Base-by-base conservation (phyloP, 2,329 filamentous ascomycete species). In the Aspergillus pseudonomiae region DNA sequence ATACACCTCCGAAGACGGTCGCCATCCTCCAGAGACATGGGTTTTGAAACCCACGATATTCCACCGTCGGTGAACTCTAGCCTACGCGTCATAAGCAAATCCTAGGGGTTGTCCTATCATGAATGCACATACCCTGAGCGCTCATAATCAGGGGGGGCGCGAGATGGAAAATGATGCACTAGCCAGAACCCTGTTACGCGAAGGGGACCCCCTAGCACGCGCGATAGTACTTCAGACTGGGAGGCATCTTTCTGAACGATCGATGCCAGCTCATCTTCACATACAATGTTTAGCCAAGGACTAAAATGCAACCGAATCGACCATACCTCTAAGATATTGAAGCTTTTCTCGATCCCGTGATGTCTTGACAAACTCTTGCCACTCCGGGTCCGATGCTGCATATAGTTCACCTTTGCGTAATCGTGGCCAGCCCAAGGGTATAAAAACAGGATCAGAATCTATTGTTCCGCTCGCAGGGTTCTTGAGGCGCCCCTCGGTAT, bases 301-400 rank as follows among this genome's bases (percentile, higher is more conserved):
- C 24, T n/a, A 28, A 48, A 48, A 1, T 60, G 63, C 48, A 26
- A 70, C 67, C 64, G 65, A 65, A 50, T 50, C 70, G 56, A 56
- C 62, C 65, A 21, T 63, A 72, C 85, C 70, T 71, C 80, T 81
- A 32, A 89, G 82, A 26, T 78, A 73, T 21, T 81, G 71, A 28
- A 85, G 77, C 11, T 83, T 77, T 50, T 83, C 74, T 16, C 71
- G 74, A 64, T 90, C 83, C 65, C 82, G 83, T 65, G 83, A 86
- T n/a, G 90, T 78, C 61, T 83, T 83, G 19, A 88, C 71, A 66
- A 89, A 91, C 56, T 82, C 80, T 65, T 82, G 78, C 87, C 86
- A 91, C 74, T 91, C 89, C 3, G 88, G 88, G 67, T 89, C 87
- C 14, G 71, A 74, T 52, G 66, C 63, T 24, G 67, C 61, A 61